A percentile compares a stretch with the other conserved stretches of the same genome.
Evolutionary conservation across 768 basidiomycete genomes (phyloP).

Genomic region (Cystofilobasidium macerans): DNA sequence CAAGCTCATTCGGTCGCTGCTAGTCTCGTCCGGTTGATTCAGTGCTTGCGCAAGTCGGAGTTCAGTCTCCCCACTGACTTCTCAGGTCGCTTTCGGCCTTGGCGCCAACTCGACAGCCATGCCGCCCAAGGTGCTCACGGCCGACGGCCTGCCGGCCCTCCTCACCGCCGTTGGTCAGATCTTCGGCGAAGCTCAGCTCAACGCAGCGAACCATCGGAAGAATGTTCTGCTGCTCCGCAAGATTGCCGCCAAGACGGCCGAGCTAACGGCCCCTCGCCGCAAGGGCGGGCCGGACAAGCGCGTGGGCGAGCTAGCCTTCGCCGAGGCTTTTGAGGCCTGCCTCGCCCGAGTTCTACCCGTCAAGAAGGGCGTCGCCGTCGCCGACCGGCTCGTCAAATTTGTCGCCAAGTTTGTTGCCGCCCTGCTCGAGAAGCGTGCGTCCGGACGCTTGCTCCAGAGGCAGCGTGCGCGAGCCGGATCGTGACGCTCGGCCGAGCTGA

Average conservation of each 20-base stretch:
- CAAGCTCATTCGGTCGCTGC: too few relatives aligned
- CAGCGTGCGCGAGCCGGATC: too few relatives aligned
- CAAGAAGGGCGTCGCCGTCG: conserved; percentile 69
- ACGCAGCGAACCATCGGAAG: conserved; percentile 74
- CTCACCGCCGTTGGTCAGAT: conserved; percentile 48
- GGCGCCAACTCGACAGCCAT: background rate
- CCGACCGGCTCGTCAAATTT: conserved; percentile 72
- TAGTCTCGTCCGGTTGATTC: too few relatives aligned
- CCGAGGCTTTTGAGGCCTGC: conserved; percentile 52
- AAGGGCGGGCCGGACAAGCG: conserved; percentile 48
- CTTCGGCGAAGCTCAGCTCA: conserved; percentile 66
- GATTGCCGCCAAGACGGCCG: conserved; percentile 44
- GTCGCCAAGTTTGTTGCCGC: conserved; percentile 65
- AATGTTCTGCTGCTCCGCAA: conserved; percentile 74
- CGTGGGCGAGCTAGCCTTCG: conserved; percentile 66
- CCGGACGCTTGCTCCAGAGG: background rate
- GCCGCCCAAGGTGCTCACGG: background rate
- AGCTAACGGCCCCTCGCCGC: conserved; percentile 36
- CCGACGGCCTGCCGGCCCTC: conserved; percentile 29
- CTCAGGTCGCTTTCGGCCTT: too few relatives aligned
- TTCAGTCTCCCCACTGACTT: too few relatives aligned
- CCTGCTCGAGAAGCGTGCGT: conserved; percentile 63
- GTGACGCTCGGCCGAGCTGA: background rate
- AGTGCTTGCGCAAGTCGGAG: too few relatives aligned
- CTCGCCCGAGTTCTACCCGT: conserved; percentile 53